phyloP scores from a whole-genome alignment of 75 land plant species.

The Azolla pinnata region DNA sequence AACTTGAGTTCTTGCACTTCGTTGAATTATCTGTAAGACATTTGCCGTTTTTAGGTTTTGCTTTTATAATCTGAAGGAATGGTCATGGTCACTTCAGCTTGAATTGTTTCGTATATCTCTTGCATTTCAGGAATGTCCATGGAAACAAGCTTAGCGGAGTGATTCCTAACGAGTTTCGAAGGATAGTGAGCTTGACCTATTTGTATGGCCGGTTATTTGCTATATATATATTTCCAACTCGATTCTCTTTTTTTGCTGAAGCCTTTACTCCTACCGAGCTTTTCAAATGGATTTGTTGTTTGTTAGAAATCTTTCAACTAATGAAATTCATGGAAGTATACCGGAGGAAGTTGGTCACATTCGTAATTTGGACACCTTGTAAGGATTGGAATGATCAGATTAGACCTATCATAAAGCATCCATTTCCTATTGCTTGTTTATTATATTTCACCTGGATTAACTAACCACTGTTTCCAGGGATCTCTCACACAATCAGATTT shows the following conservation, averaged over 20 bases:
- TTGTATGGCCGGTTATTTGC: constrained; percentile 41
- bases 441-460: neutral
- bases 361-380: constrained; percentile 79
- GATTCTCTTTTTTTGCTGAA: too few species aligned
- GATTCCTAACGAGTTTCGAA: constrained; percentile 58
- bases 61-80: neutral
- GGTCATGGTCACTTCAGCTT: neutral
- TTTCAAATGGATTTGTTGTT: too few species aligned
- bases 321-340: constrained; percentile 54
- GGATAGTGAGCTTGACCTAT: constrained; percentile 76
- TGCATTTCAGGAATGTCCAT: constrained; percentile 5
- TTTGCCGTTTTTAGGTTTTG: neutral
- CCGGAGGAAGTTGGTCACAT: constrained; percentile 80
- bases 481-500: constrained; percentile 53
- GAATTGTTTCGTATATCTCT: too few species aligned
- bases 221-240: too few species aligned
- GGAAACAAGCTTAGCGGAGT: constrained; percentile 59
- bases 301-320: constrained; percentile 81
- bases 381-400: constrained; percentile 14
- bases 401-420: neutral
- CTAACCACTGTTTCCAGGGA: too few species aligned
- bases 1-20: constrained; percentile 80
- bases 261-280: too few species aligned
- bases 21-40: neutral
- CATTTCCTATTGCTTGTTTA: neutral